Percentiles rank a stretch among this genome's conserved stretches.
Conservation (phyloP, 371 early-diverging fungal species). For the Phascolomyces articulosus region DNA sequence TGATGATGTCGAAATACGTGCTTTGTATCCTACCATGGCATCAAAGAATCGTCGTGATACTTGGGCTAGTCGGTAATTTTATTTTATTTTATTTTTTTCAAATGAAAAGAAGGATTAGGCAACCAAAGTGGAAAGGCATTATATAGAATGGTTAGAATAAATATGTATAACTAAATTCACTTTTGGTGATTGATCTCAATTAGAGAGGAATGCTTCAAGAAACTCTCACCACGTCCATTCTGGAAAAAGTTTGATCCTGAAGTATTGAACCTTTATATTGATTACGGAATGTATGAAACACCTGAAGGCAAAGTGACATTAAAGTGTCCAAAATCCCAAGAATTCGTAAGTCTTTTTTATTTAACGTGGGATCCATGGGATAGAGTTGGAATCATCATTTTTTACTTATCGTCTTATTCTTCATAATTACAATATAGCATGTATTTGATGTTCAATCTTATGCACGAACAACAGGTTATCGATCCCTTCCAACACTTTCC, state of each 20-base stretch:
- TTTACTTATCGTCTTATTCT: too few species aligned
- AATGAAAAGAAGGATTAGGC: too few species aligned
- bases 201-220: conserved; percentile 33
- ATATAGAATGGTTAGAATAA: too few species aligned
- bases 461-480: conserved; percentile 14
- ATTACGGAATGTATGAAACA: conserved; percentile 41
- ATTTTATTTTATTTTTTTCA: background rate
- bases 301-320: conserved; percentile 42
- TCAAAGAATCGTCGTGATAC: conserved; percentile 23
- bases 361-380: too few species aligned
- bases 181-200: background rate
- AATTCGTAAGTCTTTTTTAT: conserved; percentile 33
- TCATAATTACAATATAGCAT: conserved; percentile 18
- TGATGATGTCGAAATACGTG: conserved; percentile 17
- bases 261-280: conserved; percentile 37
- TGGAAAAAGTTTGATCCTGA: conserved; percentile 43
- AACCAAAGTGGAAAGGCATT: too few species aligned
- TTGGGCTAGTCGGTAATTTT: conserved; percentile 13
- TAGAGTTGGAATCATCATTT: too few species aligned
- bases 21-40: conserved; percentile 18
- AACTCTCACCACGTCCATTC: conserved; percentile 26
- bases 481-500: conserved; percentile 10
- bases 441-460: conserved; percentile 19
- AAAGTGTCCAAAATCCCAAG: conserved; percentile 42
- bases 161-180: background rate